Percentiles rank a stretch among this genome's conserved stretches.
Conservation (phyloP, 2,329 filamentous ascomycete genomes). For the Aureobasidium sp. region DNA sequence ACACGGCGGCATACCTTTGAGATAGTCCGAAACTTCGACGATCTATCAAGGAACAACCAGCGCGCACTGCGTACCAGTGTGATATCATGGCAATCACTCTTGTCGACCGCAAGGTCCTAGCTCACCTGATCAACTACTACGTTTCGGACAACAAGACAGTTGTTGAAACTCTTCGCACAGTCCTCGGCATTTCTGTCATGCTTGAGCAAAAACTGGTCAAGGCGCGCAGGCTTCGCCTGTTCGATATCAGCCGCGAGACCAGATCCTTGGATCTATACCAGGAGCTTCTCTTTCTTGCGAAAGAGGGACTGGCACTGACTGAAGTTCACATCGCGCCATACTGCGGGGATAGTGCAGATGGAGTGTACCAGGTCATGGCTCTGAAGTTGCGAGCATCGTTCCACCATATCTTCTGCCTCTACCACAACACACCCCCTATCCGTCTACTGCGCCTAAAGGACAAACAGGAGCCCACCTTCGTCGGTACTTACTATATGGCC, state of each 20-base stretch:
- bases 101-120: conserved; percentile 95
- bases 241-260: conserved; percentile 71
- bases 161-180: conserved; percentile 80
- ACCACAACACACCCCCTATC: conserved; percentile 81
- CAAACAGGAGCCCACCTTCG: neutral
- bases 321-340: conserved; percentile 75
- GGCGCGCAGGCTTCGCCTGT: conserved; percentile 71
- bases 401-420: conserved; percentile 93
- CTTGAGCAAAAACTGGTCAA: conserved; percentile 75
- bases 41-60: neutral
- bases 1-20: neutral
- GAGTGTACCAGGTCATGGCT: conserved; percentile 77
- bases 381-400: conserved; percentile 91
- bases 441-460: conserved; percentile 40
- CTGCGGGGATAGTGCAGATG: conserved; percentile 61
- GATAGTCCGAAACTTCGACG: neutral
- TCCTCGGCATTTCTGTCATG: conserved; percentile 82
- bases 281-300: conserved; percentile 91
- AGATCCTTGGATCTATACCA: conserved; percentile 75
- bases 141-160: conserved; percentile 67
- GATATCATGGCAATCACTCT: conserved; percentile 81
- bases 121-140: conserved; percentile 66
- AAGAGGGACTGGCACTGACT: conserved; percentile 81
- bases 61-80: neutral
- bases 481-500: neutral